Evolutionary conservation across 2,329 filamentous ascomycete genomes (phyloP), one percentile per base, ranked within the genome.

Genomic region (Monosporascus sp.): DNA sequence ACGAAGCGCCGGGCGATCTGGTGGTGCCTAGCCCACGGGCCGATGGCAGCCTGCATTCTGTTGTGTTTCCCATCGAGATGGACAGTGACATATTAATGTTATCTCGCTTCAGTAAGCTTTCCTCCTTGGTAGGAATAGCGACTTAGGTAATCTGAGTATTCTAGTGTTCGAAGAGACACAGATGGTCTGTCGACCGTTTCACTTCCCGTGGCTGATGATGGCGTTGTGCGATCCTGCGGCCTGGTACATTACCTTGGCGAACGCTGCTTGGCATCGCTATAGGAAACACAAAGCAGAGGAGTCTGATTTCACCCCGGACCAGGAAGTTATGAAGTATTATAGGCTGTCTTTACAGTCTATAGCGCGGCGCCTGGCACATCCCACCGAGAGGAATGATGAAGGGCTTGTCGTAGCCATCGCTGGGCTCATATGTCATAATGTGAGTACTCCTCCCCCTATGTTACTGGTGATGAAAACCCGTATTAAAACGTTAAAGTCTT

Each of bases 161-260:
- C 5, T 43, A 61, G 63, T 65, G 49, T 58, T 65, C 47, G 54
- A 60, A 3, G 62, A 64, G 37, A 58, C 60, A 7, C 55, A 48
- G n/a, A 49, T 37, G 11, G 49, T 47, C 1, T 62, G 61, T 50
- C 53, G 50, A 31, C 63, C 64, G 1, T 67, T 67, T 44, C 60
- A 58, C 20, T 57, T 61, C 17, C 56, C 59, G 17, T 66, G 64
- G 64, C 38, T 66, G 18, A 54, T 59, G 5, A 61, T 64, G 49
- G 62, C 62, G 1, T 22, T 66, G 35, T 60, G 60, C 7, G 62
- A 65, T 50, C 25, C 58, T 8, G 60, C 62, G 3, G 58, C 63
- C 9, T 67, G 62, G 59, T 41, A 65, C 36, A 65, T 67, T 37
- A 66, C 64, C 7, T 25, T 67, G 17, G 64, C 64, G 8, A 65